These are phyloP conservation scores for Suillus americanus DNA, from an alignment of 768 basidiomycete genomes.

Conservation along the genomic window DNA sequence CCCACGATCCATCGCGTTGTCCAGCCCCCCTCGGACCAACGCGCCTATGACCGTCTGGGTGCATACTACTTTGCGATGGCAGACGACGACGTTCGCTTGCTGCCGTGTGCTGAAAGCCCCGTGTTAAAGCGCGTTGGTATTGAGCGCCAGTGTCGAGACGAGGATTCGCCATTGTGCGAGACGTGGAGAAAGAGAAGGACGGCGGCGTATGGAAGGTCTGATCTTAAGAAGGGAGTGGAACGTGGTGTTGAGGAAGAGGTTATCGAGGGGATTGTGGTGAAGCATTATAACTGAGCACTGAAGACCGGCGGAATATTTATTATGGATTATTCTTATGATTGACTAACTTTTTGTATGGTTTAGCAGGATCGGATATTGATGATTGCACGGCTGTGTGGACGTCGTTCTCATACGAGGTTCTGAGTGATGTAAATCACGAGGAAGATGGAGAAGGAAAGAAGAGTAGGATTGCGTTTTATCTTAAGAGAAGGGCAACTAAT, in stretches of 20 bases:
- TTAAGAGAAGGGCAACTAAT: too few relatives aligned
- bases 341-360: neutral
- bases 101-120: constrained; percentile 30
- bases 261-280: constrained; percentile 31
- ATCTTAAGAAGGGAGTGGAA: constrained; percentile 27
- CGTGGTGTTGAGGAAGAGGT: constrained; percentile 34
- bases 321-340: neutral
- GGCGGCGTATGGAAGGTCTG: constrained; percentile 29
- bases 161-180: constrained; percentile 28
- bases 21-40: constrained; percentile 37
- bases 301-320: neutral
- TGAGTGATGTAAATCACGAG: neutral
- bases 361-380: too few relatives aligned
- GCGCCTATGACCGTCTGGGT: constrained; percentile 32
- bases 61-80: constrained; percentile 36
- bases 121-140: constrained; percentile 34
- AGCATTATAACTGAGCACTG: constrained; percentile 28
- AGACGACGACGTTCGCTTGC: constrained; percentile 29
- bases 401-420: too few relatives aligned
- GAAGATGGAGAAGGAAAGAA: neutral
- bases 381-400: too few relatives aligned
- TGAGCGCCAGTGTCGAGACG: constrained; percentile 23
- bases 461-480: too few relatives aligned
- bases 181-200: constrained; percentile 31
- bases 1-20: constrained; percentile 39